Evolutionary conservation across 768 basidiomycete species (phyloP).

Genomic region (Boletus sp.): DNA sequence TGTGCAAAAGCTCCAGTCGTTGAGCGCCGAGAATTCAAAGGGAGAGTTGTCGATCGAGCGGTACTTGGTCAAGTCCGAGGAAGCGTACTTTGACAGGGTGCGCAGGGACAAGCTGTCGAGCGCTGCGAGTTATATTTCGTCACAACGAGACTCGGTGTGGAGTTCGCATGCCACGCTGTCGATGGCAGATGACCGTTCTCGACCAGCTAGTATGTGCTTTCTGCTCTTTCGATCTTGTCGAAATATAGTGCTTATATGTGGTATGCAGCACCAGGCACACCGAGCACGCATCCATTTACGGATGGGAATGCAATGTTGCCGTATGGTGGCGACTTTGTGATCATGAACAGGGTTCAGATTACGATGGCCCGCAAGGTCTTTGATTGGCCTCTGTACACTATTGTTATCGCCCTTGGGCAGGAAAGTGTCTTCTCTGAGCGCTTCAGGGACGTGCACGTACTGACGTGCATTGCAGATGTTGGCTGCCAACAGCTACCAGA

Average conservation of each 20-base stretch:
- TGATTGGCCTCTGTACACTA: conserved; percentile 91
- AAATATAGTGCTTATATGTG: not conserved
- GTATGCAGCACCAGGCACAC: conserved; percentile 37
- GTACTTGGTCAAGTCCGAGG: conserved; percentile 87
- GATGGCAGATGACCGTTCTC: conserved; percentile 57
- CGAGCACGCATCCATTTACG: conserved; percentile 49
- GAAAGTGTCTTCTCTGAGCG: conserved; percentile 31
- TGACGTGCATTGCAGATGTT: conserved; percentile 53
- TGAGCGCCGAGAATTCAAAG: conserved; percentile 86
- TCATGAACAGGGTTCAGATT: conserved; percentile 85
- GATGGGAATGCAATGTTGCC: conserved; percentile 43
- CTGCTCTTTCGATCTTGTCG: conserved; percentile 10
- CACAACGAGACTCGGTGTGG: conserved; percentile 78
- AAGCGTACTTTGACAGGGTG: conserved; percentile 88
- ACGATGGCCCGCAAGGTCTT: conserved; percentile 73
- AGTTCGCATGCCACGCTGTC: conserved; percentile 50
- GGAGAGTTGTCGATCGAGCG: conserved; percentile 90
- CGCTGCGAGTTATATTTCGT: conserved; percentile 75
- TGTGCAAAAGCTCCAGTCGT: conserved; percentile 74
- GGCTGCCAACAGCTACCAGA: conserved; percentile 91
- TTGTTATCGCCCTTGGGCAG: conserved; percentile 84
- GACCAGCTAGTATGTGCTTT: conserved; percentile 64
- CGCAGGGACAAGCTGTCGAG: conserved; percentile 83
- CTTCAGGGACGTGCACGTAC: not conserved
- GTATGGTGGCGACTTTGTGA: conserved; percentile 57